phyloP scores from a whole-genome alignment of 352 stramenopile species.

The Pythium phragmitis region DNA sequence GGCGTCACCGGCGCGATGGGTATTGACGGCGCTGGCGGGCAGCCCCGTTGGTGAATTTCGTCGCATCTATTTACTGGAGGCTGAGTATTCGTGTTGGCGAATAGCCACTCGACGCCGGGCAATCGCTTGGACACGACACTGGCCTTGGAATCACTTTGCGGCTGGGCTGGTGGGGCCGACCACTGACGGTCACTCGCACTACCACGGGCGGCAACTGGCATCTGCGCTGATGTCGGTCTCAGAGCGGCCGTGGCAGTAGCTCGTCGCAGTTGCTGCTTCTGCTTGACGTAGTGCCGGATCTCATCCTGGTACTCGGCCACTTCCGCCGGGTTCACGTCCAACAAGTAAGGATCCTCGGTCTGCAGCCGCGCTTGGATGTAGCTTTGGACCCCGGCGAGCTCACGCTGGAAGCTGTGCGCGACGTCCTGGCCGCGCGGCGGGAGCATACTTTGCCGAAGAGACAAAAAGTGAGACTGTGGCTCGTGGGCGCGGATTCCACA shows the following conservation, averaged over 20 bases:
- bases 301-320: slow-evolving; percentile 29
- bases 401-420: slow-evolving; percentile 18
- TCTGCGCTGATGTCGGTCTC: background rate
- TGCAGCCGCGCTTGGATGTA: slow-evolving; percentile 28
- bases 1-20: background rate
- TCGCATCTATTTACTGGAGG: background rate
- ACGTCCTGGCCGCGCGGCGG: background rate
- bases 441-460: slow-evolving; percentile 9
- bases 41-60: background rate
- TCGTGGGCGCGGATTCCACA: slow-evolving; percentile 10
- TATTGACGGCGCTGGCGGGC: background rate
- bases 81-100: slow-evolving; percentile 5
- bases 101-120: slow-evolving; percentile 18
- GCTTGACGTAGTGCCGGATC: slow-evolving; percentile 26
- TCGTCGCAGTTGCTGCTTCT: slow-evolving; percentile 24
- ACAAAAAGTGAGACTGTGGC: slow-evolving; percentile 3
- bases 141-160: background rate
- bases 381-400: slow-evolving; percentile 24
- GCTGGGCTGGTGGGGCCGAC: too few relatives aligned
- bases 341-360: slow-evolving; percentile 19
- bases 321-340: slow-evolving; percentile 22
- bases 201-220: background rate
- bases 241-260: background rate
- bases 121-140: slow-evolving; percentile 13
- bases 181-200: background rate